Conservation (phyloP, 192 early-diverging fungal species). For the Backusella parvicylindrica region DNA sequence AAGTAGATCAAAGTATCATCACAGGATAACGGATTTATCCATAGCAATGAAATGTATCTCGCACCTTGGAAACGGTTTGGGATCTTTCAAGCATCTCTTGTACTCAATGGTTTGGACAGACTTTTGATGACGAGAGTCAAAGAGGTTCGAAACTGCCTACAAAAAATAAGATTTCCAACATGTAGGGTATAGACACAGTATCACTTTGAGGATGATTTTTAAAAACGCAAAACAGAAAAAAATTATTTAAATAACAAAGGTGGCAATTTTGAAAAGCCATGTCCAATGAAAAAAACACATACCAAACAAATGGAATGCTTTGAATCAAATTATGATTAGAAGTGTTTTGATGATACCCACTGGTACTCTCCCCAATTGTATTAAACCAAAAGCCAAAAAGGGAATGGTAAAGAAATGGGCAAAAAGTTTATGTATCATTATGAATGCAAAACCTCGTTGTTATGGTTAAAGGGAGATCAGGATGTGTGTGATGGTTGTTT, state of each 20-base stretch:
- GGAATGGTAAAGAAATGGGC: not conserved
- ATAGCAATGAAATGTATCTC: not conserved
- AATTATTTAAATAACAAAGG: not conserved
- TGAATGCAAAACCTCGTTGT: not conserved
- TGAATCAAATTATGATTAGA: conserved; percentile 15
- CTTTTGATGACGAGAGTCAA: not conserved
- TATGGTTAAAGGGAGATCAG: not conserved
- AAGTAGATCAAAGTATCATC: not conserved
- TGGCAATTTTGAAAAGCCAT: conserved; percentile 16
- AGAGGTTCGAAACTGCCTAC: not conserved
- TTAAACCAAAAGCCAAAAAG: not conserved
- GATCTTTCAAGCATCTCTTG: not conserved
- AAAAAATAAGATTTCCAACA: not conserved
- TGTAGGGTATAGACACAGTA: not conserved
- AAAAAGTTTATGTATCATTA: conserved; percentile 5
- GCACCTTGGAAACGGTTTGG: not conserved
- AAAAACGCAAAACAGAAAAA: not conserved
- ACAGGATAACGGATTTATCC: not conserved
- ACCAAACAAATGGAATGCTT: conserved; percentile 5
- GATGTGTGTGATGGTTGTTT: not conserved
- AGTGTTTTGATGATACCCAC: conserved; percentile 3
- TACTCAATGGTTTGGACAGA: not conserved
- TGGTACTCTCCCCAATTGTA: not conserved
- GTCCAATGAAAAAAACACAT: not conserved
- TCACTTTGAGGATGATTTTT: not conserved